Evolutionary conservation across 2,329 filamentous ascomycete genomes (phyloP).

Genomic region (Alternaria brassicicola): DNA sequence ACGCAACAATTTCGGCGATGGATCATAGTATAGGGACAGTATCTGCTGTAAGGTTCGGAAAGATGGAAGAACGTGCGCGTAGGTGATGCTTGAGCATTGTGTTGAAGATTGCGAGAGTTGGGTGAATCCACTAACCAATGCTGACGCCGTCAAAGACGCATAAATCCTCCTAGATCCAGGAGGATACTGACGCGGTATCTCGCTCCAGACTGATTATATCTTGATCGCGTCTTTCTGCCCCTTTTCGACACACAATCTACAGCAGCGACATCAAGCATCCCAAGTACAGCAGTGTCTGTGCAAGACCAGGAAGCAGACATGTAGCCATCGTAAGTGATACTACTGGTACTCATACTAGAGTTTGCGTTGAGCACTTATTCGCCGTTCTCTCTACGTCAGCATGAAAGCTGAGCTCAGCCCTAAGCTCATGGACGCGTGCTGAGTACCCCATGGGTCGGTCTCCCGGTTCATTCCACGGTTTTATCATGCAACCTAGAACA

Average conservation of each 20-base stretch:
- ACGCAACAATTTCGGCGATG: constrained; percentile 8
- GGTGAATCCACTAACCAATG: not conserved
- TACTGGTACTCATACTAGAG: too few relatives aligned
- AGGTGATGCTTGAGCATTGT: not conserved
- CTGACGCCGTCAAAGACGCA: not conserved
- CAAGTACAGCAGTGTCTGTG: too few relatives aligned
- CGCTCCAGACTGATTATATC: not conserved
- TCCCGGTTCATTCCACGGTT: too few relatives aligned
- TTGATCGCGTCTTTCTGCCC: not conserved
- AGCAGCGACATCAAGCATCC: too few relatives aligned
- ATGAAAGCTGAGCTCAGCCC: too few relatives aligned
- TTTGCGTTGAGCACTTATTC: too few relatives aligned
- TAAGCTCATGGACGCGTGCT: too few relatives aligned
- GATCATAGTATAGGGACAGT: not conserved
- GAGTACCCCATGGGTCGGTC: too few relatives aligned
- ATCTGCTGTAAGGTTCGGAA: not conserved
- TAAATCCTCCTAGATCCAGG: too few relatives aligned
- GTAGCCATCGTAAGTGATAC: too few relatives aligned
- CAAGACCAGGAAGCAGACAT: too few relatives aligned
- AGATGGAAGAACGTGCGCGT: not conserved
- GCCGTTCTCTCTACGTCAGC: too few relatives aligned
- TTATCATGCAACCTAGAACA: not conserved
- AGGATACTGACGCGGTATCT: not conserved
- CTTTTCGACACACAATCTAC: not conserved
- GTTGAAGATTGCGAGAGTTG: not conserved